Evolutionary conservation across 768 basidiomycete genomes (phyloP).

Genomic region (Phaeotremella skinneri): DNA sequence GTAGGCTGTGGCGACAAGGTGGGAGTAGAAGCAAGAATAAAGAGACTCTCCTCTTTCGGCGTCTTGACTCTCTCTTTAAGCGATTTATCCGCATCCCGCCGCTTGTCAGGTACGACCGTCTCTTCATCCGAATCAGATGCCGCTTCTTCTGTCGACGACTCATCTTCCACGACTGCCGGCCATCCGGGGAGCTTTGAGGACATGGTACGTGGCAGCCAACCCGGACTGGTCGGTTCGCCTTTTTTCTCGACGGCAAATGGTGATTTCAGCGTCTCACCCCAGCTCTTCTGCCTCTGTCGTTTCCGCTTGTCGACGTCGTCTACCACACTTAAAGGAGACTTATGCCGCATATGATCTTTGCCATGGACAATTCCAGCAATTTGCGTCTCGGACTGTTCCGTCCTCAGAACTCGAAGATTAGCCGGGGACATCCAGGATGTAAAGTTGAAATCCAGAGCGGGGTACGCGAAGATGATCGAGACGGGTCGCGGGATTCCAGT

Average conservation of each 20-base stretch:
- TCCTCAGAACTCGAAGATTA: slow-evolving; percentile 76
- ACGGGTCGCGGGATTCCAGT: slow-evolving; percentile 67
- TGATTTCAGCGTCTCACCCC: slow-evolving; percentile 52
- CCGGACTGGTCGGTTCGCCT: slow-evolving; percentile 8
- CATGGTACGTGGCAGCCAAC: neutral
- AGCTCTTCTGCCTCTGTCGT: slow-evolving; percentile 54
- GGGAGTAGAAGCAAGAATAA: slow-evolving; percentile 21
- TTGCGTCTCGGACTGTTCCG: slow-evolving; percentile 81
- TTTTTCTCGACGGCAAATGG: slow-evolving; percentile 27
- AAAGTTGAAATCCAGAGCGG: slow-evolving; percentile 95
- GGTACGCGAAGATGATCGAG: slow-evolving; percentile 82
- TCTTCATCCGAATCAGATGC: slow-evolving; percentile 59
- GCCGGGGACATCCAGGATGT: slow-evolving; percentile 79
- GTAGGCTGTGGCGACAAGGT: slow-evolving; percentile 7
- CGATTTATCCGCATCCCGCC: slow-evolving; percentile 68
- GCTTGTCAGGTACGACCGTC: slow-evolving; percentile 51
- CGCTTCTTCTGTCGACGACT: slow-evolving; percentile 60
- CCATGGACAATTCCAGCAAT: slow-evolving; percentile 72
- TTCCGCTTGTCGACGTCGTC: slow-evolving; percentile 60
- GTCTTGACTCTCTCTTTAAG: slow-evolving; percentile 64
- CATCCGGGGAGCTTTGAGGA: neutral
- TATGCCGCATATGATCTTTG: slow-evolving; percentile 83
- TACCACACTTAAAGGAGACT: slow-evolving; percentile 88
- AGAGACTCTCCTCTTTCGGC: slow-evolving; percentile 45
- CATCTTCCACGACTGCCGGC: slow-evolving; percentile 52